Evolutionary conservation across 2,329 filamentous ascomycete species (phyloP).

Genomic region (Emmonsia crescens): DNA sequence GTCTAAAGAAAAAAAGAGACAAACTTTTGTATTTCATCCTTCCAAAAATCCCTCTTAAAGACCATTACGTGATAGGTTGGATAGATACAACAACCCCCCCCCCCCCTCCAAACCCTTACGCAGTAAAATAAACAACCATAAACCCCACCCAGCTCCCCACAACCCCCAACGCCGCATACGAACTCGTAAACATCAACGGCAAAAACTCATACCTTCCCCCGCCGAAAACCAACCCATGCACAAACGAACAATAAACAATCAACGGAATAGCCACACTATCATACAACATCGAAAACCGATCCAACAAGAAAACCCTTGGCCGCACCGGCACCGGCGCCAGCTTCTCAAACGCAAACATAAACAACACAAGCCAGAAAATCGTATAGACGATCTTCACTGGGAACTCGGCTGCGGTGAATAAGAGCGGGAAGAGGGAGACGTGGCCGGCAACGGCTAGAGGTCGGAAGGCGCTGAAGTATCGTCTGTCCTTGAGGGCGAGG

Average conservation of each 20-base stretch:
- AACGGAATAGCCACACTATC: constrained; percentile 82
- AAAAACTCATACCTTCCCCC: constrained; percentile 68
- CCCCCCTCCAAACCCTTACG: background rate
- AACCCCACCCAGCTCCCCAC: constrained; percentile 93
- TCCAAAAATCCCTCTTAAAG: background rate
- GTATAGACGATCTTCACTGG: constrained; percentile 92
- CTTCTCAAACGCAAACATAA: constrained; percentile 76
- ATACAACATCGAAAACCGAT: constrained; percentile 82
- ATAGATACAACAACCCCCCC: no score
- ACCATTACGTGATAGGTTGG: background rate
- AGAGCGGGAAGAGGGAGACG: constrained; percentile 84
- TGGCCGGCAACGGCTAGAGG: constrained; percentile 88
- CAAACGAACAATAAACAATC: constrained; percentile 74
- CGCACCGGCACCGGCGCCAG: constrained; percentile 73
- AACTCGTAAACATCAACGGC: constrained; percentile 93
- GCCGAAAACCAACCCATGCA: constrained; percentile 77
- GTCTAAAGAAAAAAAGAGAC: background rate
- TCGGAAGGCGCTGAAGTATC: constrained; percentile 83
- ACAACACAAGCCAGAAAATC: constrained; percentile 77
- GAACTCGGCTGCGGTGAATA: constrained; percentile 88
- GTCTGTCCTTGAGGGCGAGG: constrained; percentile 77
- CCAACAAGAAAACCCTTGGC: constrained; percentile 76
- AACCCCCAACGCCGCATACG: constrained; percentile 88
- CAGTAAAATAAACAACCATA: constrained; percentile 78
- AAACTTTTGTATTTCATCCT: background rate